Evolutionary conservation across 1,284 basidiomycete species (phyloP), one percentile per base, ranked within the genome.

Genomic region (Rhodofomes roseus): DNA sequence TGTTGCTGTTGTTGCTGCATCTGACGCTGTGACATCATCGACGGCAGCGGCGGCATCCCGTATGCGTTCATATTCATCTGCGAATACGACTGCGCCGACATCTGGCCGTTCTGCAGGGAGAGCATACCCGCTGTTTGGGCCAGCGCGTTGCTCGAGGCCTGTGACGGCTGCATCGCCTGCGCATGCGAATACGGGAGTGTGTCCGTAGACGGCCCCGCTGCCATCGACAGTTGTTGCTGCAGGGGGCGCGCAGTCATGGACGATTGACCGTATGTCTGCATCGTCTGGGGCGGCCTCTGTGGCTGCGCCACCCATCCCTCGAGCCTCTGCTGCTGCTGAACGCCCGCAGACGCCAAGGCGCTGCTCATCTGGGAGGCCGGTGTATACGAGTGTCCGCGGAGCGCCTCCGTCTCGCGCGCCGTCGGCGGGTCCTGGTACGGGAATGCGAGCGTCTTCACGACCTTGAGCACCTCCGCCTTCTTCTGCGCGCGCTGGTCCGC

Each of bases 361-460:
- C 16, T 7, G 48, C n/a, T 25, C 56, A 27, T 23, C 31, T 29
- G 61, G 39, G 39, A 37, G 18, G 27, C 36, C 14, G 56, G 43
- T 43, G 57, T 23, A 40, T 63, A 63, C n/a, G 56, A 55, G 41
- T 55, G 59, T 55, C 64, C 64, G 1, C 63, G 57, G 6, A 66
- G 65, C 1, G 68, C 68, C 59, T 68, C 68, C 48, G 61, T 65
- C 40, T 64, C 57, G 23, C 66, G 61, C 37, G 63, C 61, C 55
- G 66, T 81, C 61, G 82, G 81, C 58, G 84, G 83, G 70, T 90
- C 87, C 66, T 91, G 85, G 69, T 89, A 91, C 14, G 90, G 89
- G 73, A 92, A 91, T 40, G 87, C 88, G 25, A 92, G 81, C 58
- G 84, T 87, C 62, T 85, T 81, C 52, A 92, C 89, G 27, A 83